Conservation (phyloP, 768 basidiomycete species). For the Solioccasus polychromus region DNA sequence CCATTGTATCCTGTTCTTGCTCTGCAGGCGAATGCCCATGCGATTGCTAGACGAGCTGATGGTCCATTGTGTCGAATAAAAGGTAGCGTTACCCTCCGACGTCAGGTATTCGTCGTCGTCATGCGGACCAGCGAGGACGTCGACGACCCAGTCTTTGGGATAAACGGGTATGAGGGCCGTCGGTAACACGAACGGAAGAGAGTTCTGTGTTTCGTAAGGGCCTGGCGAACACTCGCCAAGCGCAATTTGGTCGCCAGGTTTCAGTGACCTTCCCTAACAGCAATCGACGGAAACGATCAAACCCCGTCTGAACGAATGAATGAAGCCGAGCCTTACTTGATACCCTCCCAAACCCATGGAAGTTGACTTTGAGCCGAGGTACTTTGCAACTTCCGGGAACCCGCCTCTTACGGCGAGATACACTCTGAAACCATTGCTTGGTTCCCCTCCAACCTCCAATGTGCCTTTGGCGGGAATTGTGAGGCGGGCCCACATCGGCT, state of each 20-base stretch:
- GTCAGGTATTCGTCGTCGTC: slow-evolving; percentile 57
- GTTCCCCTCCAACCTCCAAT: slow-evolving; percentile 37
- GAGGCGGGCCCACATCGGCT: slow-evolving; percentile 48
- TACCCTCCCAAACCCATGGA: slow-evolving; percentile 61
- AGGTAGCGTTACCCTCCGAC: slow-evolving; percentile 41
- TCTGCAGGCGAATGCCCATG: slow-evolving; percentile 59
- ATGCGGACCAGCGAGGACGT: slow-evolving; percentile 61
- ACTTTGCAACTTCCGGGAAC: slow-evolving; percentile 52
- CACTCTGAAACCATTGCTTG: slow-evolving; percentile 43
- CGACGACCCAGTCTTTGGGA: slow-evolving; percentile 47
- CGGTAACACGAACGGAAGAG: slow-evolving; percentile 22
- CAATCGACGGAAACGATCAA: slow-evolving; percentile 12
- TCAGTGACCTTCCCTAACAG: slow-evolving; percentile 48
- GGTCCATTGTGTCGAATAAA: slow-evolving; percentile 53
- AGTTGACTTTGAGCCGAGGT: slow-evolving; percentile 65
- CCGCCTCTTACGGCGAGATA: slow-evolving; percentile 61
- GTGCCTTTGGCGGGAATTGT: slow-evolving; percentile 43
- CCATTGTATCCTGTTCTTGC: slow-evolving; percentile 46
- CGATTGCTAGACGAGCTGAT: slow-evolving; percentile 59
- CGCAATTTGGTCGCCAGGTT: slow-evolving; percentile 48
- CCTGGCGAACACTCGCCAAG: slow-evolving; percentile 34
- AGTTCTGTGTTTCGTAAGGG: slow-evolving; percentile 8
- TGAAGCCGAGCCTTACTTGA: slow-evolving; percentile 36
- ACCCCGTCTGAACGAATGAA: background rate
- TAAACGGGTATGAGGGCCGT: slow-evolving; percentile 39